Evolutionary conservation across 352 stramenopile genomes (phyloP).

Genomic region (Phytophthora foliorum): DNA sequence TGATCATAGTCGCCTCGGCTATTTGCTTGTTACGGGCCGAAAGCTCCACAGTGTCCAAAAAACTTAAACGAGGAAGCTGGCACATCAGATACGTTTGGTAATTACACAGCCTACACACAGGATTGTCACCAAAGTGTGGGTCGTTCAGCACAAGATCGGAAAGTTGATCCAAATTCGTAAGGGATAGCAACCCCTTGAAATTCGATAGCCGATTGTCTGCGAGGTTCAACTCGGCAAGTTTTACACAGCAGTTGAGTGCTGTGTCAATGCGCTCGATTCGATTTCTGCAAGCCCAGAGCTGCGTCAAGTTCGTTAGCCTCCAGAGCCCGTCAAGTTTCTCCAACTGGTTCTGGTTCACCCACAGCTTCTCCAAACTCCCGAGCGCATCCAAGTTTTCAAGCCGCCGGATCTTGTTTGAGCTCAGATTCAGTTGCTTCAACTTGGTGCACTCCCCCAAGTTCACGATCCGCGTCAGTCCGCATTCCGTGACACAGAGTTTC

Average conservation of each 20-base stretch:
- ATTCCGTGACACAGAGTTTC: constrained; percentile 74
- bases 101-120: constrained; percentile 93
- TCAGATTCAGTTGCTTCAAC: constrained; percentile 79
- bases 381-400: constrained; percentile 71
- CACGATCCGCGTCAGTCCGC: constrained; percentile 58
- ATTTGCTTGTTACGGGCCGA: constrained; percentile 87
- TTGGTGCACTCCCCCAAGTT: constrained; percentile 54
- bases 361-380: constrained; percentile 74
- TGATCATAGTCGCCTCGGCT: constrained; percentile 92
- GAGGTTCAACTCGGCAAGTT: constrained; percentile 87
- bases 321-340: constrained; percentile 65
- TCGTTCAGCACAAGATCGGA: constrained; percentile 80
- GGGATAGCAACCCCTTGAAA: constrained; percentile 89
- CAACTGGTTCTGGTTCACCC: constrained; percentile 87
- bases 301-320: constrained; percentile 55
- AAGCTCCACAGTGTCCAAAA: constrained; percentile 83
- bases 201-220: constrained; percentile 83
- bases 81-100: constrained; percentile 94
- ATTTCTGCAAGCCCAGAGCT: constrained; percentile 86
- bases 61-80: constrained; percentile 75
- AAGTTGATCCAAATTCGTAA: constrained; percentile 78
- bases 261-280: constrained; percentile 75
- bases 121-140: constrained; percentile 92
- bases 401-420: constrained; percentile 62
- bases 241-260: constrained; percentile 58